Conservation (phyloP, 2,329 filamentous ascomycete genomes). For the Aspergillus pseudoglaucus region DNA sequence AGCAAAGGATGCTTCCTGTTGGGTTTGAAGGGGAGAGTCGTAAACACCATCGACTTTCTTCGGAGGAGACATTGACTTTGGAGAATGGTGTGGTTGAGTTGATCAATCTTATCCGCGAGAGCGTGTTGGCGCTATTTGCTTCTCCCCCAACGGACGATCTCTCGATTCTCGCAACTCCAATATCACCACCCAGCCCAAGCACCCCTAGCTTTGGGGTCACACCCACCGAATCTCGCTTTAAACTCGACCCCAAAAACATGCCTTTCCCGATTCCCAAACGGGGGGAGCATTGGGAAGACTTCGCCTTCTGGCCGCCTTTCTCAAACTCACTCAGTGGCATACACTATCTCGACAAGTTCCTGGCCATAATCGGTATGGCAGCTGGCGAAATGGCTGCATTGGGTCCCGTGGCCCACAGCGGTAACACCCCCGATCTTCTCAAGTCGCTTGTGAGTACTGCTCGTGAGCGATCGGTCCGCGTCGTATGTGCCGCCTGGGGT, state of each 20-base stretch:
- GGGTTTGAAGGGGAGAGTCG: conserved; percentile 77
- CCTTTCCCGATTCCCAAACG: conserved; percentile 69
- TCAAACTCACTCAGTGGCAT: conserved; percentile 90
- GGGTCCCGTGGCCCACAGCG: conserved; percentile 55
- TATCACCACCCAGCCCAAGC: conserved; percentile 59
- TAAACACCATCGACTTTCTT: conserved; percentile 71
- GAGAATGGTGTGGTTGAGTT: conserved; percentile 74
- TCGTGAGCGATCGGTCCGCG: conserved; percentile 77
- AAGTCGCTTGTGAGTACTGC: conserved; percentile 68
- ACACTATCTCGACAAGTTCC: conserved; percentile 76
- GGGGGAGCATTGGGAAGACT: conserved; percentile 84
- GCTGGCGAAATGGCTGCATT: conserved; percentile 79
- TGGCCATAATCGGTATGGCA: conserved; percentile 76
- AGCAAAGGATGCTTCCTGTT: conserved; percentile 69
- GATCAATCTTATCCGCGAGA: conserved; percentile 74
- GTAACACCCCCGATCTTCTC: conserved; percentile 61
- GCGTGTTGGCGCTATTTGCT: conserved; percentile 73
- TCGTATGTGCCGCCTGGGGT: conserved; percentile 86
- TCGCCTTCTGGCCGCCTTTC: conserved; percentile 93
- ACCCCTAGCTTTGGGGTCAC: conserved; percentile 53
- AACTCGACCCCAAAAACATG: conserved; percentile 68
- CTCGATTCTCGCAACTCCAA: conserved; percentile 75
- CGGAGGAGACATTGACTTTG: conserved; percentile 63
- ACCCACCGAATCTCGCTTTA: conserved; percentile 66
- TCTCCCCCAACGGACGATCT: conserved; percentile 88